Evolutionary conservation across 1,139 yeast species (phyloP), one percentile per base, ranked within the genome.

Genomic region (Yamadazyma songkhlaensis): DNA sequence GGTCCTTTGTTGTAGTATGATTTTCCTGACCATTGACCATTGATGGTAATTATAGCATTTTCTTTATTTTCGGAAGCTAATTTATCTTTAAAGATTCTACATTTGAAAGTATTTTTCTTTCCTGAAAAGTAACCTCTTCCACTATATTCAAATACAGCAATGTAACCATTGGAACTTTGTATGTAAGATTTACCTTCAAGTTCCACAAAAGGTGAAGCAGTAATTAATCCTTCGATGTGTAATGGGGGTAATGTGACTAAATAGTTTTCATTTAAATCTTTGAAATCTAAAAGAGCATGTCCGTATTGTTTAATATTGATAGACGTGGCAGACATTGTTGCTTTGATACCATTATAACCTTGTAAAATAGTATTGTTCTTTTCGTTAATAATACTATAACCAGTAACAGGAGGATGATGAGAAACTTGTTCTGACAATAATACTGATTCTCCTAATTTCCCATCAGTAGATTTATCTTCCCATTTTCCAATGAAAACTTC

Each of bases 111-210:
- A 65, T 92, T 90, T 69, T 89, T 90, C 72, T 89, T 90, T 48
- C 98, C 98, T n/a, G 89, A 76, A 56, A 92, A 87, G 68, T 89
- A 92, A 21, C 98, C 98, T 60, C 92, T 81, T 26, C 98, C 98
- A 31, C 86, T 73, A 62, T 78, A 92, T 52, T 87, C 96, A 47
- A 92, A 68, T 17, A 76, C 74, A 14, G 94, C 78, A 46, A 74
- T 61, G 62, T 79, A 84, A 8, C 97, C 97, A 36, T 78, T 73
- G 6, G 95, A 81, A 27, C 89, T 73, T 61, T 86, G 95, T 53
- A 92, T 87, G 55, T 69, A 80, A 14, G 95, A 77, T 47, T 80
- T 80, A 42, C 95, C 95, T 57, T 90, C 97, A 46, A 92, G 74
- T 60, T 86, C 95, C 29, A 84, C 90, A 62, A 82, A 89, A 24